phyloP scores from a whole-genome alignment of 352 stramenopile genomes.

The Globisporangium paddicum region DNA sequence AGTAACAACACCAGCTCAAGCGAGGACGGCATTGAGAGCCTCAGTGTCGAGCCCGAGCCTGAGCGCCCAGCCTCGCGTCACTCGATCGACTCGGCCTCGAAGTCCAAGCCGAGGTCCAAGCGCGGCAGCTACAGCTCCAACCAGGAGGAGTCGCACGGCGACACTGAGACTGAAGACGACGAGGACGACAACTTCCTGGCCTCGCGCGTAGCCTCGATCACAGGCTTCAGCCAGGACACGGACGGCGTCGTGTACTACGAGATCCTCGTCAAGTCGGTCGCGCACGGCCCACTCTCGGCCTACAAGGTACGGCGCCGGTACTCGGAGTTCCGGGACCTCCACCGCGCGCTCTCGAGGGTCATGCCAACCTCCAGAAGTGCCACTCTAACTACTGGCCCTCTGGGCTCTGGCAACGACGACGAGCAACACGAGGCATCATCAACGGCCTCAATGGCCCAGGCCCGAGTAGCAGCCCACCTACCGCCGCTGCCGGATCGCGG shows the following conservation, averaged over 20 bases:
- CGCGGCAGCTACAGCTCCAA: slow-evolving; percentile 17
- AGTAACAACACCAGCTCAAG: slow-evolving; percentile 11
- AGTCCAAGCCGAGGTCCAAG: slow-evolving; percentile 10
- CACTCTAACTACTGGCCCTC: neutral
- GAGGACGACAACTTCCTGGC: slow-evolving; percentile 77
- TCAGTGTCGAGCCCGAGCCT: slow-evolving; percentile 7
- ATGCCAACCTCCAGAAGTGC: slow-evolving; percentile 35
- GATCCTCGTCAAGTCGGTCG: slow-evolving; percentile 58
- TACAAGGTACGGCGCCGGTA: slow-evolving; percentile 78
- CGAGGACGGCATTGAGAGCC: no score
- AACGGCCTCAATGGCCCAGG: neutral
- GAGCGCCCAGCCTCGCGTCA: slow-evolving; percentile 3
- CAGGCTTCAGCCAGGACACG: slow-evolving; percentile 66
- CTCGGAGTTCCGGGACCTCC: slow-evolving; percentile 66
- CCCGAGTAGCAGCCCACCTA: slow-evolving; percentile 14
- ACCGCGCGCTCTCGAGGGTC: slow-evolving; percentile 41
- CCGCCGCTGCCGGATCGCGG: slow-evolving; percentile 61
- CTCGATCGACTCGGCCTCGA: slow-evolving; percentile 9
- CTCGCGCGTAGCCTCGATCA: slow-evolving; percentile 55
- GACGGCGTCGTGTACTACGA: slow-evolving; percentile 80
- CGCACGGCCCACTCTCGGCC: slow-evolving; percentile 61
- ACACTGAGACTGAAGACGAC: slow-evolving; percentile 21
- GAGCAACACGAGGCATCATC: neutral
- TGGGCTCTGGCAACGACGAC: slow-evolving; percentile 5
- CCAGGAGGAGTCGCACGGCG: slow-evolving; percentile 4